Evolutionary conservation across 352 stramenopile genomes (phyloP), one percentile per base, ranked within the genome.

Genomic region (Pythium dissotocum): DNA sequence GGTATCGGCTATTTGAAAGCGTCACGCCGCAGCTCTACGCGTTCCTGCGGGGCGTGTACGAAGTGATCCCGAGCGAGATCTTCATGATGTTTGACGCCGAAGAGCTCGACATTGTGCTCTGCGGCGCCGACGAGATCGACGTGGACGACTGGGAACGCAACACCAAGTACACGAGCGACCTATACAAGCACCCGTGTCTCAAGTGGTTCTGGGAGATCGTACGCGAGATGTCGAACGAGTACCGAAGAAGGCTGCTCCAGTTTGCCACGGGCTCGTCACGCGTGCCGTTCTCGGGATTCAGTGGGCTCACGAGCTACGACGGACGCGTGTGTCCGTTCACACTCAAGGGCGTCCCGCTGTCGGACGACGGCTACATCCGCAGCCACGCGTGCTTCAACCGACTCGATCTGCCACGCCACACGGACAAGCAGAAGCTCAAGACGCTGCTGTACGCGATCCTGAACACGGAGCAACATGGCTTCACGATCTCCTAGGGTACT

Each of bases 141-240:
- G 95, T 99, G 40, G 85, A 93, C 13, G 97, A 99, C 78, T 99
- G 97, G 97, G 88, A 94, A 70, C 69, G 73, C 5, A 76, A 99
- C 70, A 98, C 96, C 10, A 71, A 78, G 33, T 75, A 83, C 55
- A 86, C 75, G 48, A 55, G 65, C 35, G 83, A 91, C 51, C 67
- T 91, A 12, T 72, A 78, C 40, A 73, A 63, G 33, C 65, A 77
- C 40, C 72, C 48, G 21, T 72, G 81, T 1, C 73, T 69, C 7
- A 61, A 69, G 32, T 99, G 95, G 96, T 99, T 99, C 71, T 99
- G 97, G 97, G 97, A 98, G 63, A 89, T 98, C 38, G 87, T 99
- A 70, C 87, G 89, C 30, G 85, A 90, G 49, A 92, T 93, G 84
- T 79, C 86, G 14, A 89, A 88, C 59, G 82, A 94, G 65, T 89